A percentile compares a stretch with the other conserved stretches of the same genome.
Evolutionary conservation across 331 rosid genomes (phyloP).

Genomic region (Quercus lobata): DNA sequence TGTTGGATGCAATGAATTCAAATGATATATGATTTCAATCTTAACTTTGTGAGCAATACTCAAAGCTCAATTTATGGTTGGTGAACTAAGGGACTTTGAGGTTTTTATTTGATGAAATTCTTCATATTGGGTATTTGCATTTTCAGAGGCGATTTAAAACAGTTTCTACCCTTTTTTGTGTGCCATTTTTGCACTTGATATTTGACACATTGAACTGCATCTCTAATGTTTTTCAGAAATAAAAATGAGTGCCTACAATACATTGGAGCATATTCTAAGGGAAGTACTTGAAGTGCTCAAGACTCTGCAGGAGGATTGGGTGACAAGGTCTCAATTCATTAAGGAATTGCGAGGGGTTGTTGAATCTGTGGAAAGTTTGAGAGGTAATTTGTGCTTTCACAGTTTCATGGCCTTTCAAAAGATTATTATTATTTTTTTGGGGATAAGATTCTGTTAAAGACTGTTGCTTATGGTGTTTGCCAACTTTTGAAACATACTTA

Average conservation of each 20-base stretch:
- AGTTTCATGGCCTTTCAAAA: neutral
- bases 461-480: neutral
- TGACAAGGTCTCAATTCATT: conserved; percentile 38
- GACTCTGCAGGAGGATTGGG: conserved; percentile 56
- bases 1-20: neutral
- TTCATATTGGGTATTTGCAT: conserved; percentile 5
- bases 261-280: conserved; percentile 42
- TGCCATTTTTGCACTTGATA: conserved; percentile 11
- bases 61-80: conserved; percentile 25
- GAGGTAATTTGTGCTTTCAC: conserved; percentile 54
- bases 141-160: conserved; percentile 5
- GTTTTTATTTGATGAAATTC: conserved; percentile 9
- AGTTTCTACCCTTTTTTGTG: neutral
- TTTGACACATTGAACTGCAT: conserved; percentile 5
- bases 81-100: conserved; percentile 20
- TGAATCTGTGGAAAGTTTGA: conserved; percentile 50
- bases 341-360: conserved; percentile 38
- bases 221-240: conserved; percentile 18
- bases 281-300: conserved; percentile 47
- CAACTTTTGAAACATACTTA: neutral
- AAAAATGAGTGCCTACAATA: conserved; percentile 33
- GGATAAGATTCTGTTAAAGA: neutral
- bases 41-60: conserved; percentile 17
- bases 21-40: neutral
- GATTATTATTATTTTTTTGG: too few relatives aligned